Evolutionary conservation across 805 yeast genomes (phyloP).

Genomic region (Candida orba): DNA sequence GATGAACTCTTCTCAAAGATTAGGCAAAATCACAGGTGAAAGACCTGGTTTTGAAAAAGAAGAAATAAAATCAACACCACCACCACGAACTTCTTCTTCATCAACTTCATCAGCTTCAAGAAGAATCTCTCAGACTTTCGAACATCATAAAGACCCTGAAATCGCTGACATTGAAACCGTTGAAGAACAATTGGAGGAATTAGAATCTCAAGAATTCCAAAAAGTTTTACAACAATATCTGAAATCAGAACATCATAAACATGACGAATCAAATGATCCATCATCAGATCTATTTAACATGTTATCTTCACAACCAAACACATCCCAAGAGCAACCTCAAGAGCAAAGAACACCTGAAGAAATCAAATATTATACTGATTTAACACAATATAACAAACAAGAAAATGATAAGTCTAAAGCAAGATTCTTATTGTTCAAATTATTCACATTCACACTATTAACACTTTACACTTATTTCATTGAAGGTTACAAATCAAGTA

Average conservation of each 20-base stretch:
- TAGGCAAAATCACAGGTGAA: constrained; percentile 22
- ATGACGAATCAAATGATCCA: constrained; percentile 8
- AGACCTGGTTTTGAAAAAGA: constrained; percentile 5
- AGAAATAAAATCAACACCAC: background rate
- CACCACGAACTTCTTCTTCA: background rate
- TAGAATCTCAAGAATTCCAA: constrained; percentile 17
- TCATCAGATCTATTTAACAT: constrained; percentile 9
- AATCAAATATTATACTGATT: constrained; percentile 4
- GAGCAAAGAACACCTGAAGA: constrained; percentile 1
- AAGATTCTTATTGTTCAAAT: constrained; percentile 12
- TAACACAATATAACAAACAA: constrained; percentile 11
- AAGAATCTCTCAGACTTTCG: constrained; percentile 17
- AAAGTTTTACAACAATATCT: constrained; percentile 15
- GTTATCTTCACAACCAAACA: constrained; percentile 3
- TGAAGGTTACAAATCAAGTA: constrained; percentile 9
- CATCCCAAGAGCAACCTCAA: background rate
- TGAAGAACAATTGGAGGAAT: background rate
- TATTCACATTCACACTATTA: constrained; percentile 2
- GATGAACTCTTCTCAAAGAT: constrained; percentile 14
- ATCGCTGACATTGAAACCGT: constrained; percentile 10
- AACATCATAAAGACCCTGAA: constrained; percentile 11
- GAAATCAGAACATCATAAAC: constrained; percentile 11
- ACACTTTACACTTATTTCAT: constrained; percentile 9
- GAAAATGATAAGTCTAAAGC: constrained; percentile 20
- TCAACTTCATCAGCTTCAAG: constrained; percentile 1